Evolutionary conservation across 345 rosid species (phyloP), one percentile per base, ranked within the genome.

Genomic region (Cardamine resedifolia): DNA sequence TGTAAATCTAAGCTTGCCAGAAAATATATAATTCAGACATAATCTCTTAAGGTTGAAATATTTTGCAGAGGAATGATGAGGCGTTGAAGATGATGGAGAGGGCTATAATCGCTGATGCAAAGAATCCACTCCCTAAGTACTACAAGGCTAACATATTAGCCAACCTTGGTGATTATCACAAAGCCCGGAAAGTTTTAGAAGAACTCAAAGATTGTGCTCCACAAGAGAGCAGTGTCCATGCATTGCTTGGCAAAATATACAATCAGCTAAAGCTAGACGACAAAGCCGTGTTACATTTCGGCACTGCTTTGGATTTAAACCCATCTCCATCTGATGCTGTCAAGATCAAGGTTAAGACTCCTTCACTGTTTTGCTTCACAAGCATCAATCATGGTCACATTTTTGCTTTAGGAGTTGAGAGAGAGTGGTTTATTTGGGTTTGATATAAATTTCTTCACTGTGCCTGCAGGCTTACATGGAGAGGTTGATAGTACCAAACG

Each of bases 91-190:
- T 89, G 88, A 80, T 94, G 89, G 97, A 94, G 77, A 82, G 80
- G 49, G 97, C 98, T 48, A 82, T 87, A 75, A 72, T 80, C 58
- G 83, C 87, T 1, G 98, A 91, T 72, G 68, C 69, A 44, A 94
- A 83, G 80, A 94, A 89, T 79, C 97, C 96, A 39, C 90, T 94
- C 71, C 93, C 97, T 1, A 89, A 82, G 90, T 94, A 94, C 84
- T 85, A 84, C 75, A 94, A 91, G 83, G 98, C 98, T 53, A 83
- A 80, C 64, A 83, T 91, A 57, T 86, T 91, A 38, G 74, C 79
- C 65, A 78, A 80, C 73, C 67, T 88, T 69, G 91, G 86, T 79
- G 81, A 77, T 27, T 79, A 83, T 76, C 85, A 88, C 18, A 83
- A 85, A 77, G 97, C 98, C 48, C 49, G 64, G 52, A 83, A 87